Evolutionary conservation across 1,139 yeast species (phyloP), one percentile per base, ranked within the genome.

Genomic region (Yamadazyma buinensis): DNA sequence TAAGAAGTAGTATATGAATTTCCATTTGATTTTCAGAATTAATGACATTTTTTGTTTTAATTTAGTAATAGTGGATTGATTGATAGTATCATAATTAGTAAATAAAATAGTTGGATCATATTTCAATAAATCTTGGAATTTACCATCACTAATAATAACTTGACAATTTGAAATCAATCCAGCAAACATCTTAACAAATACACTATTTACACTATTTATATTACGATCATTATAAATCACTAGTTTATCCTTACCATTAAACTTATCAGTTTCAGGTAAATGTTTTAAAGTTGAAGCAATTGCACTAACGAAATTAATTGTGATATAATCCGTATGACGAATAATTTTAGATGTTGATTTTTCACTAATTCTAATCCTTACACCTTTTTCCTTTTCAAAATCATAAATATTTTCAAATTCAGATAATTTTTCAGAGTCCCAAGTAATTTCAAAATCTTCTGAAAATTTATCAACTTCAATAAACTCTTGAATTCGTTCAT

Each of bases 241-340:
- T 14, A 81, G 30, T 3, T 44, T 53, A 44, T 82, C 88, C 0
- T 52, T 43, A 0, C 48, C 35, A 2, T 46, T 46, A 43, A 80
- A 54, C 15, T 59, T 61, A 32, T 72, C 68, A 1, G 59, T 59
- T 5, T 59, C 37, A 1, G 90, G 86, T 20, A 81, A 57, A 15
- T 77, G 77, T 52, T 75, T 77, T 30, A 82, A 59, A 30, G 77
- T 72, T 0, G 86, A 67, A 0, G 88, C 82, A 12, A 81, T 60
- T 1, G 81, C 66, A 41, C 86, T 75, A 11, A 81, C 80, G 35
- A 84, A 60, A 46, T 78, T 80, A 40, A 75, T 63, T 41, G 81
- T 87, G 13, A 78, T 73, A 51, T 72, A 83, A 15, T 56, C 64
- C 8, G 59, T 54, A 14, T 52, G 47, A 1, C 61, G 47, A 13